phyloP scores from a whole-genome alignment of 768 basidiomycete genomes.

The Rhodotorula graminis region DNA sequence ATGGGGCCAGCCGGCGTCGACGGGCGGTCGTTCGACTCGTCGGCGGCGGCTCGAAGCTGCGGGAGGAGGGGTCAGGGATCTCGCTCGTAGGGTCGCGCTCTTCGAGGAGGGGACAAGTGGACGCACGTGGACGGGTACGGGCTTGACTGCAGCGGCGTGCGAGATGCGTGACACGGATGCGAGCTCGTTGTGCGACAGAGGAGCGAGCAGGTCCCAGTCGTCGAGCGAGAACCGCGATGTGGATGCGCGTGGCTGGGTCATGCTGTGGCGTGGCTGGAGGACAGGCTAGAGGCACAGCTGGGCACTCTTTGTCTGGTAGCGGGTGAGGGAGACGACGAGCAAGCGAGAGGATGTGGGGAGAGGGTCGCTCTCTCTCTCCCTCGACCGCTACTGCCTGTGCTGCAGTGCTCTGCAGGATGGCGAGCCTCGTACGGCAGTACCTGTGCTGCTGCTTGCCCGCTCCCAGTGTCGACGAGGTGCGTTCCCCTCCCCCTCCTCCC shows the following conservation, averaged over 20 bases:
- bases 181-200: constrained; percentile 64
- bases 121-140: constrained; percentile 70
- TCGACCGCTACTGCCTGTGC: no score
- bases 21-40: background rate
- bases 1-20: background rate
- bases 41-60: background rate
- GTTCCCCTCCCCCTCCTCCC: background rate
- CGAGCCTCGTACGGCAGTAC: background rate
- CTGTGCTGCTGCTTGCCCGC: constrained; percentile 22
- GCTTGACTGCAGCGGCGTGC: constrained; percentile 57
- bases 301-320: background rate
- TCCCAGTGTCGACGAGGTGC: background rate
- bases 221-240: constrained; percentile 53
- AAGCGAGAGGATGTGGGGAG: background rate
- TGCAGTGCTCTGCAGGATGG: background rate
- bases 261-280: background rate
- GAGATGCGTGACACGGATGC: constrained; percentile 64
- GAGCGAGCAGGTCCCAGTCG: constrained; percentile 84
- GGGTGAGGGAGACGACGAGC: background rate
- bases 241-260: constrained; percentile 10
- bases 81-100: no score
- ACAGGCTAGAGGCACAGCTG: no score
- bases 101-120: rapidly evolving
- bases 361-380: no score
- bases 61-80: background rate